Evolutionary conservation across 768 basidiomycete genomes (phyloP), one percentile per base, ranked within the genome.

Genomic region (Lactifluus pinguis): DNA sequence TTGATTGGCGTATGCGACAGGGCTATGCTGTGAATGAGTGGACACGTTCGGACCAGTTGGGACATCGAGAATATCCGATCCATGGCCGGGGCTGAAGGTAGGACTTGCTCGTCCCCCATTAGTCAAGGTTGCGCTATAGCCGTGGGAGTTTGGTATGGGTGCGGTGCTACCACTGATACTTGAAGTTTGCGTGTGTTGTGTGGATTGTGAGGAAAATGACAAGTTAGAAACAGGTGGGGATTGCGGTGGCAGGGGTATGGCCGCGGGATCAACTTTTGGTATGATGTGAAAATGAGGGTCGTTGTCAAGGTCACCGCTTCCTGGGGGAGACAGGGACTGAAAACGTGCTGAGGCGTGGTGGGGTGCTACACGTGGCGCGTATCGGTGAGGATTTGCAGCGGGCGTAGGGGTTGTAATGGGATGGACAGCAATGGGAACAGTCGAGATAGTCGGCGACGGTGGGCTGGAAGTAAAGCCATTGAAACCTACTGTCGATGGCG

Each of bases 141-240:
- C 56, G 29, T 81, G 74, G 29, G 76, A 79, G 63, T 77, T 73
- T 44, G 80, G 63, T 1, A 77, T 79, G 1, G 76, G 69, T 7
- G 65, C 72, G 17, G 72, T 74, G 57, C 77, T 72, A 41, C 69
- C 69, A 61, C 78, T 74, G 21, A 67, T 70, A 21, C 68, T 69
- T 3, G 79, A 79, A 39, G 72, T 72, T 34, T 75, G 76, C 14
- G 67, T 69, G 41, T 72, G 68, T 17, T 68, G 69, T 1, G 84
- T 81, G 0, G 83, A 81, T 13, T 72, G 81, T 4, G 89, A 89
- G n/a, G 89, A 90, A 66, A 85, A 80, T 0, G 89, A 92, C 15
- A 90, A 65, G 0, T 84, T 76, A 21, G 89, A 91, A 32, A 77
- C 74, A 1, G 88, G 84, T 14, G 89, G 89, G 2, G 89, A 90